Percentiles rank a stretch among this genome's conserved stretches.
These are phyloP conservation scores for Phytophthora tubulina DNA, from an alignment of 352 stramenopile genomes.

Conservation along the genomic window DNA sequence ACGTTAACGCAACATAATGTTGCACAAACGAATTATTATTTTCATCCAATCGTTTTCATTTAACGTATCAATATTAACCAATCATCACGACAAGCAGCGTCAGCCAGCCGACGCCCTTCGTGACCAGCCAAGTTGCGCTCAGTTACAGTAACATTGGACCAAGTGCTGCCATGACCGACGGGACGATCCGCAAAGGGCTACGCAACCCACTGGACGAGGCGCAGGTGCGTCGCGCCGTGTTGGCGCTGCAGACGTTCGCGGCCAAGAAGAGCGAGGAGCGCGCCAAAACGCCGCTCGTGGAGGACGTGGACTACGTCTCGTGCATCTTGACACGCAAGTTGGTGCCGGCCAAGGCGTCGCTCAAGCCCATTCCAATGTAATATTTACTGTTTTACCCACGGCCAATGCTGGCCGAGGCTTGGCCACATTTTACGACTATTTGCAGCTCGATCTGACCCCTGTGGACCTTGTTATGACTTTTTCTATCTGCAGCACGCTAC, in stretches of 20 bases:
- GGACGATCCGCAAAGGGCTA: constrained; percentile 65
- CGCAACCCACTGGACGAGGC: constrained; percentile 77
- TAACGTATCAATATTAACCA: constrained; percentile 11
- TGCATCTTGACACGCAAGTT: constrained; percentile 82
- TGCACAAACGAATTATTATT: constrained; percentile 5
- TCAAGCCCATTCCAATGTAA: constrained; percentile 84
- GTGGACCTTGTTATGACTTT: constrained; percentile 6
- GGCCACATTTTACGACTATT: constrained; percentile 10
- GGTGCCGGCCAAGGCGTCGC: constrained; percentile 69
- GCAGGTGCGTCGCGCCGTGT: constrained; percentile 78
- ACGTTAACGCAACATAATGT: not conserved
- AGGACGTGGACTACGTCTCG: constrained; percentile 63
- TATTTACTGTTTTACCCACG: not conserved
- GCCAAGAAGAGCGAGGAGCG: constrained; percentile 53
- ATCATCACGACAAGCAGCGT: constrained; percentile 1
- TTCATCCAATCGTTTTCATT: constrained; percentile 20
- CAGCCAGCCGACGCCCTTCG: constrained; percentile 8
- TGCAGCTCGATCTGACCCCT: constrained; percentile 22
- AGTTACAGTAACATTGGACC: not conserved
- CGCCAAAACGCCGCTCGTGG: constrained; percentile 70
- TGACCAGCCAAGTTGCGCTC: constrained; percentile 18
- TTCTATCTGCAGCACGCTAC: constrained; percentile 50
- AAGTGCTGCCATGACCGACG: constrained; percentile 21
- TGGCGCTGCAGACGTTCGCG: constrained; percentile 69
- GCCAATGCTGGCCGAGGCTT: not conserved